Base-by-base conservation (phyloP, 768 basidiomycete species). In the Gymnopilus dilepis region DNA sequence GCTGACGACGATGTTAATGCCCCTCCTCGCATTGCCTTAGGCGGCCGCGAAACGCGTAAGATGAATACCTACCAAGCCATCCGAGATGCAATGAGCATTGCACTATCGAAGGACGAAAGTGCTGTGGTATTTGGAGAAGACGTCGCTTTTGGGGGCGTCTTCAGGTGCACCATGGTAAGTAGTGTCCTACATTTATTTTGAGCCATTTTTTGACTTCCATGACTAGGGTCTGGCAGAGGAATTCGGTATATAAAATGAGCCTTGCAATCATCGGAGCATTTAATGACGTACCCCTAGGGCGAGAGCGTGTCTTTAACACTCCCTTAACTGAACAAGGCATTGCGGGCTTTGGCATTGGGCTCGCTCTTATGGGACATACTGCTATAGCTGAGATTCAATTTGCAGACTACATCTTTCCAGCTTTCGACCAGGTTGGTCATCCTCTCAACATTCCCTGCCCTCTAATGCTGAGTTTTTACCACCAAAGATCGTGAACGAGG, bases 21-120 rank as follows among this genome's bases (percentile, higher is more conserved):
- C 6, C 73, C 82, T 12, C 64, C 80, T 50, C 76, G 73, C 42
- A 76, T 77, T 34, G 80, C 86, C 38, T 76, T 89, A 13, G 91
- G 86, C 19, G 92, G 92, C 15, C 84, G 92, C 53, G 91, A 94
- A 75, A 96, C 94, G 21, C 86, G 94, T 66, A 95, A 95, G 78
- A 97, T 97, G 94, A 98, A 98, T 72, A 79, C 90, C 66, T 97
- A 95, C 74, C 95, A 97, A 72, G 92, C 96, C 1, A 85, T 98
- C 13, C 83, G 96, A 48, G 94, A 97, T 72, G 94, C 94, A 2
- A 85, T 97, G 80, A 90, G 94, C 59, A 94, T 91, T 61, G 92
- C 92, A 4, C 75, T 98, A 19, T 78, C 83, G 30, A 95, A 93
- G 70, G 94, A 98, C 69, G 91, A 94, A 55, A 90, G 78, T 55